Conservation (phyloP, 1,284 basidiomycete genomes). For the Sparassis latifolia region DNA sequence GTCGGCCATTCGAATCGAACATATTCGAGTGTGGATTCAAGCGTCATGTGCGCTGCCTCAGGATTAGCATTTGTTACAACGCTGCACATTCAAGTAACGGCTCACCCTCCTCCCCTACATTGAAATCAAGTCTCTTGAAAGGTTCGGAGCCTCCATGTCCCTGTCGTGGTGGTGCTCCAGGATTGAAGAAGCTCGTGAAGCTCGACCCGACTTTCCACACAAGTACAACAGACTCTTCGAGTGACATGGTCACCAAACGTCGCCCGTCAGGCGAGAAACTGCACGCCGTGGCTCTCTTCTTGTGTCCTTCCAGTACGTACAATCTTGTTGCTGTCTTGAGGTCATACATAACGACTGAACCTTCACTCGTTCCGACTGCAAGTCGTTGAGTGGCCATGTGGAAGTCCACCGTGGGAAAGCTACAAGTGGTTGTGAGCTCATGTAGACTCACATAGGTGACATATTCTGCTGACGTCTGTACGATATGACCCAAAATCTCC, state of each 20-base stretch:
- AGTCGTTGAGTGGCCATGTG: constrained; percentile 82
- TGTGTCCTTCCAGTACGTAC: constrained; percentile 92
- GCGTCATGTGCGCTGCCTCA: constrained; percentile 56
- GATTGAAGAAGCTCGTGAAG: constrained; percentile 84
- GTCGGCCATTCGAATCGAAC: constrained; percentile 81
- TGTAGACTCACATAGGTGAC: not conserved
- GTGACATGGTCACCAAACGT: constrained; percentile 80
- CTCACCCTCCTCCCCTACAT: constrained; percentile 58
- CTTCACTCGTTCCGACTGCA: constrained; percentile 91
- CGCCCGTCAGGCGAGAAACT: constrained; percentile 92
- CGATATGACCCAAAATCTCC: constrained; percentile 86
- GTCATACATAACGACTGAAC: constrained; percentile 93
- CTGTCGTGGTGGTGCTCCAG: constrained; percentile 89
- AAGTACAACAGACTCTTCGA: constrained; percentile 77
- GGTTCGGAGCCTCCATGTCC: constrained; percentile 76
- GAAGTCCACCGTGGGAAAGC: constrained; percentile 91
- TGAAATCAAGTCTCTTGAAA: constrained; percentile 79
- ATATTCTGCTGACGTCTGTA: constrained; percentile 64
- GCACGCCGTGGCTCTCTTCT: constrained; percentile 70
- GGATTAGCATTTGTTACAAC: not conserved
- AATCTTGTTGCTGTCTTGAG: constrained; percentile 92
- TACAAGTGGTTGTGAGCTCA: constrained; percentile 24
- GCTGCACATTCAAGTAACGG: not conserved
- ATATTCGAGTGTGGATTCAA: constrained; percentile 64
- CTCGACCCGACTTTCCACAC: constrained; percentile 90